phyloP scores from a whole-genome alignment of 441 rosid genomes.

The Capsella rubella region DNA sequence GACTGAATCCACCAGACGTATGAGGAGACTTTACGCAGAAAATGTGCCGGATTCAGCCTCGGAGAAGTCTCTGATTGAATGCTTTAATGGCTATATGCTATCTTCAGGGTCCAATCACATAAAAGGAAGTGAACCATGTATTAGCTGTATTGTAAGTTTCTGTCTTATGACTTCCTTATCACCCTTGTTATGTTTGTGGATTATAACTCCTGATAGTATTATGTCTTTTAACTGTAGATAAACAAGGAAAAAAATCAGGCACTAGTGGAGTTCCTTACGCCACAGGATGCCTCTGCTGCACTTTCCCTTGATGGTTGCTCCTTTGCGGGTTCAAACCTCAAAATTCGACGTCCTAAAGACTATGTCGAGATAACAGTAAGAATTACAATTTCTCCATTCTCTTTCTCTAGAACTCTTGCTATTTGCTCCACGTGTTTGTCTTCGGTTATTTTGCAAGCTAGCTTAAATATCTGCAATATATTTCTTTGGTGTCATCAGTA shows the following conservation, averaged over 20 bases:
- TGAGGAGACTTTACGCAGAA: conserved; percentile 88
- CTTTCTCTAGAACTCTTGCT: conserved; percentile 24
- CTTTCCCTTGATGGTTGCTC: conserved; percentile 75
- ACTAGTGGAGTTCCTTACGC: conserved; percentile 90
- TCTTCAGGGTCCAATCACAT: conserved; percentile 72
- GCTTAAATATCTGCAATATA: conserved; percentile 13
- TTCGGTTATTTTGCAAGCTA: conserved; percentile 19
- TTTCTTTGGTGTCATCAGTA: conserved; percentile 28
- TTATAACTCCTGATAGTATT: conserved; percentile 31
- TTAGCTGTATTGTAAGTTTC: conserved; percentile 87
- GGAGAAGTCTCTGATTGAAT: conserved; percentile 76
- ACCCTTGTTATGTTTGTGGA: conserved; percentile 36
- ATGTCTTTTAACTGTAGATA: conserved; percentile 56
- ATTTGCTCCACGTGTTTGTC: conserved; percentile 20
- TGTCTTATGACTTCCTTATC: conserved; percentile 34
- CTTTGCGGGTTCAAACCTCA: conserved; percentile 70
- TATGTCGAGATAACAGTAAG: conserved; percentile 84
- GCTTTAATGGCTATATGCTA: conserved; percentile 66
- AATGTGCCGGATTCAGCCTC: conserved; percentile 82
- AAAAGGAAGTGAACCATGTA: conserved; percentile 79
- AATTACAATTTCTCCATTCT: conserved; percentile 43
- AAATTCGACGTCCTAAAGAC: conserved; percentile 88
- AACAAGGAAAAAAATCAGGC: conserved; percentile 88
- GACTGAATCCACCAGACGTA: conserved; percentile 81
- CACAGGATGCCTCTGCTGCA: conserved; percentile 93